Base-by-base conservation (phyloP, 2,329 filamentous ascomycete species). In the Chaetomium globosum region DNA sequence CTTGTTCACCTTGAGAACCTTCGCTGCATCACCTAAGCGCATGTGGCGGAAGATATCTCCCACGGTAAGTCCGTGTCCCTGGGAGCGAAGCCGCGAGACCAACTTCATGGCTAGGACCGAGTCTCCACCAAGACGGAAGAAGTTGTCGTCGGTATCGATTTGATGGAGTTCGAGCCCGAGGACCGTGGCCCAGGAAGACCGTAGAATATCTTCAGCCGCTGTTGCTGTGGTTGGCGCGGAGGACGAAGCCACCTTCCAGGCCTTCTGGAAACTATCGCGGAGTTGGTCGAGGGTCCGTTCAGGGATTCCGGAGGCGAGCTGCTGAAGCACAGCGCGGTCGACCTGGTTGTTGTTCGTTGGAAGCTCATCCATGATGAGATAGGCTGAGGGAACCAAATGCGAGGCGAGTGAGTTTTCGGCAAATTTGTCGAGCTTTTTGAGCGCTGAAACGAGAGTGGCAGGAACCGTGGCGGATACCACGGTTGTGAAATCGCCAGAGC, bases 351-450 rank as follows among this genome's bases (percentile, higher is more conserved):
- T 54, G 1, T 68, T 66, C 9, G 65, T 61, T 0, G 78, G 78
- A 19, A 82, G 52, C 31, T 73, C 73, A 31, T 80, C 75, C 30
- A 82, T 67, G 9, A 79, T 71, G 8, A 82, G 67, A 62, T 81
- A 83, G 0, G 75, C 72, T 48, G 74, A 78, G 0, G 81, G 81
- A n/a, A 81, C 72, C 77, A 82, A 80, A 65, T 81, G 80, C 4
- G 77, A 76, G 2, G 81, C 79, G n/a, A 83, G 74, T 26, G 81
- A 77, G 33, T 74, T 72, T 57, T 77, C 75, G 23, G 80, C 74
- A 33, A 70, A 77, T 61, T 77, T 79, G 70, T 81, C 75, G 4
- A 82, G 73, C 36, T 75, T 77, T 65, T 78, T 80, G 6, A 81
- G 67, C 10, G 74, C 73, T 5, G 70, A 59, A 21, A 73, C 74